Base-by-base conservation (phyloP, 23 red algal genomes). In the Pyropia yezoensis region DNA sequence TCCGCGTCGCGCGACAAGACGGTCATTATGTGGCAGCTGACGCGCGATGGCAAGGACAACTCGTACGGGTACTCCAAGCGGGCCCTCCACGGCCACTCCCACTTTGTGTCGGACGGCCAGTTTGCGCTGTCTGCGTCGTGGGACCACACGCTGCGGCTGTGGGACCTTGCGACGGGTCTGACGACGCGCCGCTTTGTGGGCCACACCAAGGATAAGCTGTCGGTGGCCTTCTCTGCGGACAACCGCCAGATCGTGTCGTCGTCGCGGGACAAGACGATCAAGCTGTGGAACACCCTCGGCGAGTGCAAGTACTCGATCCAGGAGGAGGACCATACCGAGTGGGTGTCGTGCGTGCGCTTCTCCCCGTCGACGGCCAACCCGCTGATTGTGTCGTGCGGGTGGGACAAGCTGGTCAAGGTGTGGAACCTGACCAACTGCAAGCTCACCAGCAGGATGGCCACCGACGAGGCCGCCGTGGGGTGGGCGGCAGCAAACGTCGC, bases 391-490 rank as follows among this genome's bases (percentile, higher is more conserved):
- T 97, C 93, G 16, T 97, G 93, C 75, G 93, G 93, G 29, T 97
- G 93, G 93, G 93, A 97, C 52, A 97, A 97, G 62, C 62, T 97
- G 58, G 93, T 97, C 59, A 91, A 91, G 71, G 87, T 97, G n/a
- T 97, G 93, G 93, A 81, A 90, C 18, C 75, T 97, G 56, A 83
- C 80, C 66, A 90, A 89, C 57, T 97, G 85, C 67, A 89, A 97
- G 77, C 70, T 91, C 50, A 72, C 75, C 59, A 85, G 76, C 55
- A 90, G 88, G 39, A 79, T 91, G 30, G 74, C 74, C 30, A 70
- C 76, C 17, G 85, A 97, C 69, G n/a, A n/a, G n/a, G n/a, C n/a
- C n/a, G n/a, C n/a, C n/a, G n/a, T n/a, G n/a, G n/a, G n/a, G n/a
- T n/a, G n/a, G n/a, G n/a, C n/a, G n/a, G n/a, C n/a, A n/a, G n/a